Evolutionary conservation across 2,329 filamentous ascomycete genomes (phyloP).

Genomic region (Alternaria sp.): DNA sequence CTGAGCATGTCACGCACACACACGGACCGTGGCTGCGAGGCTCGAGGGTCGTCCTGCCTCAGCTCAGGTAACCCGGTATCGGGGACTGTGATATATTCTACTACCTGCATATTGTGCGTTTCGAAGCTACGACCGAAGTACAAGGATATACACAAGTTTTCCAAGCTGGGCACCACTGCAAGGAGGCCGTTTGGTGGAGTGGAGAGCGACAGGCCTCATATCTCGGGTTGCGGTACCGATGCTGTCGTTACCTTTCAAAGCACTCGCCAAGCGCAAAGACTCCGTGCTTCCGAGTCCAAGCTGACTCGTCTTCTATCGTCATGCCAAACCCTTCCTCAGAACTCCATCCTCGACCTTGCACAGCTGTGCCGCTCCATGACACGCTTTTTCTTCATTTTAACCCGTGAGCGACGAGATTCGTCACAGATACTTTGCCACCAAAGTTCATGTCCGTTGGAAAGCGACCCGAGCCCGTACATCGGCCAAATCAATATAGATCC

Average conservation of each 20-base stretch:
- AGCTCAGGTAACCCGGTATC: neutral
- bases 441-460: neutral
- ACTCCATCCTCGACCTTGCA: constrained; percentile 8
- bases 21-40: neutral
- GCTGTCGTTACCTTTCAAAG: constrained; percentile 1
- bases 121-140: neutral
- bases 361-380: neutral
- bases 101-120: neutral
- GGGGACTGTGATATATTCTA: neutral
- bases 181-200: neutral
- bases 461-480: neutral
- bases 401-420: neutral
- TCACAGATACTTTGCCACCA: neutral
- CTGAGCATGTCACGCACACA: neutral
- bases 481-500: neutral
- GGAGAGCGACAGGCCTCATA: neutral
- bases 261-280: neutral
- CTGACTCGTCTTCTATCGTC: constrained; percentile 1
- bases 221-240: constrained; percentile 1
- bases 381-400: constrained; percentile 1
- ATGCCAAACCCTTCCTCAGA: neutral
- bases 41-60: neutral
- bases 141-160: neutral
- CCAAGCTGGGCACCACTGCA: neutral
- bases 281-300: neutral